These are phyloP conservation scores for Helotiales sp. DNA, from an alignment of 2,329 filamentous ascomycete genomes.

Conservation along the genomic window DNA sequence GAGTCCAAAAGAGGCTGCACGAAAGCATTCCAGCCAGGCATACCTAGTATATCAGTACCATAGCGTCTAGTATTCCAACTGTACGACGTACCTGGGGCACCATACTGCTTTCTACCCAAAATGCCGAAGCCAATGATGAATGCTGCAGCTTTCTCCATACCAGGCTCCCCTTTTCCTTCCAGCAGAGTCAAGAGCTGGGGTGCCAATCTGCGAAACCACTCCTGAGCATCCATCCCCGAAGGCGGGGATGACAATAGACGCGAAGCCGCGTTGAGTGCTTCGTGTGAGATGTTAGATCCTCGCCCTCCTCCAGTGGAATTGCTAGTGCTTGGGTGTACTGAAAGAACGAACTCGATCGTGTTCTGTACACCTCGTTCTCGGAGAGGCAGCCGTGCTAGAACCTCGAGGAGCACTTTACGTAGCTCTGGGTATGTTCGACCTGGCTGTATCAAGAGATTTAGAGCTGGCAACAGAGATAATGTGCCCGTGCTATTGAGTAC, in stretches of 20 bases:
- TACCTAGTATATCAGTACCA: constrained; percentile 38
- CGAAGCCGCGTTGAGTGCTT: constrained; percentile 64
- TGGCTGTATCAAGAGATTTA: constrained; percentile 66
- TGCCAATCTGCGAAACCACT: constrained; percentile 61
- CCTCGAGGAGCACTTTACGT: constrained; percentile 53
- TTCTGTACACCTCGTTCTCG: constrained; percentile 63
- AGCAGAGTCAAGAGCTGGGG: constrained; percentile 62
- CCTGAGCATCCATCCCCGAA: constrained; percentile 49
- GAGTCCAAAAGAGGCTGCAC: constrained; percentile 55
- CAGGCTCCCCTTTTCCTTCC: constrained; percentile 58
- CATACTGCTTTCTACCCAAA: constrained; percentile 61
- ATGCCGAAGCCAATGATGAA: constrained; percentile 68
- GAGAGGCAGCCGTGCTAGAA: constrained; percentile 61
- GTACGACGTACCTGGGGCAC: constrained; percentile 55
- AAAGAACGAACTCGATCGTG: constrained; percentile 70
- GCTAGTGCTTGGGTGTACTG: constrained; percentile 55
- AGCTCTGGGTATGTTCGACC: constrained; percentile 59
- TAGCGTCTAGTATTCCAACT: not conserved
- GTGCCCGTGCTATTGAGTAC: constrained; percentile 41
- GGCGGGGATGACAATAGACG: constrained; percentile 63
- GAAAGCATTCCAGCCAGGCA: constrained; percentile 62
- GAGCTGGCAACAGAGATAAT: constrained; percentile 57
- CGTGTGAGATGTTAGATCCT: constrained; percentile 65
- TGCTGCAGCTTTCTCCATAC: constrained; percentile 58
- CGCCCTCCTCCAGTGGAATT: constrained; percentile 37